These are phyloP conservation scores for Tagetes erecta DNA, from an alignment of 129 eudicot genomes.

Conservation along the genomic window DNA sequence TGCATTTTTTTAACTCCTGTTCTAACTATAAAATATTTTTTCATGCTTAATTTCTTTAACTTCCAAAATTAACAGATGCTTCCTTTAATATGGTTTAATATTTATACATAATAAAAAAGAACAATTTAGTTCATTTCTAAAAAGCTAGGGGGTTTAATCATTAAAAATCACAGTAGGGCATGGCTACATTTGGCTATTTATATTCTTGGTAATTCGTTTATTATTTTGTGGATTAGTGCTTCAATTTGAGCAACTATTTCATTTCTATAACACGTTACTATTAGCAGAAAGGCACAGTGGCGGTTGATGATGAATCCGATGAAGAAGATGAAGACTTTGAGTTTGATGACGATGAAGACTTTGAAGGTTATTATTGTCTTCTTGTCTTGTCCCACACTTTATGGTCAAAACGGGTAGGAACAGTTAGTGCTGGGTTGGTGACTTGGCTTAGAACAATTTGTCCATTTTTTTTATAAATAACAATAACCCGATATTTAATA, in stretches of 20 bases:
- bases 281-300: constrained; percentile 64
- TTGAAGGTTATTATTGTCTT: constrained; percentile 50
- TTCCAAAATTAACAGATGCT: background rate
- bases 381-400: background rate
- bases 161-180: background rate
- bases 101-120: background rate
- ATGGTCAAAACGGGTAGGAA: constrained; percentile 4
- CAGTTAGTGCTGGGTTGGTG: constrained; percentile 8
- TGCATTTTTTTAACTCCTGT: background rate
- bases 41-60: background rate
- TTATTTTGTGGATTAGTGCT: background rate
- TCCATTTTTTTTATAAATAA: background rate
- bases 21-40: background rate
- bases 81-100: background rate
- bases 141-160: background rate
- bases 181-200: background rate
- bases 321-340: constrained; percentile 83
- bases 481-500: background rate
- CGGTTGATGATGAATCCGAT: constrained; percentile 56
- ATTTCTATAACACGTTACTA: constrained; percentile 8
- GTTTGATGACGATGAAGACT: constrained; percentile 75
- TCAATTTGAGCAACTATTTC: constrained; percentile 12
- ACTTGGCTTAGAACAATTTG: background rate
- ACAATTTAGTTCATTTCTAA: background rate
- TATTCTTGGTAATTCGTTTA: background rate